A percentile compares a stretch with the other conserved stretches of the same genome.
phyloP scores from a whole-genome alignment of 2,329 filamentous ascomycete genomes.

The Fusarium sp. region DNA sequence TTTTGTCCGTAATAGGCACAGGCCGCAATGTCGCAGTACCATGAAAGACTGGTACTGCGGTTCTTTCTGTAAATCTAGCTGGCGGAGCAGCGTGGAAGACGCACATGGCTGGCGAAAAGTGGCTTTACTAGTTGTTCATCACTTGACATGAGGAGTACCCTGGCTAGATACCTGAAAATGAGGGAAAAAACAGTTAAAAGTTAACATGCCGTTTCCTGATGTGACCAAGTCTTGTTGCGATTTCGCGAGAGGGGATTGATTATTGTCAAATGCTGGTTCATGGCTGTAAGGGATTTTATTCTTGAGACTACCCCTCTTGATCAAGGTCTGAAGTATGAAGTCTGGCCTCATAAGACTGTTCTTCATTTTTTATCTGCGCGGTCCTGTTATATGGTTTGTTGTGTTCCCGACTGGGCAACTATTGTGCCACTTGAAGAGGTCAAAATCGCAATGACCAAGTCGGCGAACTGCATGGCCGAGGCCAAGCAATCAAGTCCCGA shows the following conservation, averaged over 20 bases:
- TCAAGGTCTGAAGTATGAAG: neutral
- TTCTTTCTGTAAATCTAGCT: conserved; percentile 44
- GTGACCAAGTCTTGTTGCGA: neutral
- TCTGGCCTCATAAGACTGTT: neutral
- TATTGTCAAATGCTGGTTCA: neutral
- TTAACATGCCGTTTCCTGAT: conserved; percentile 25
- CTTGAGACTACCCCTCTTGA: neutral
- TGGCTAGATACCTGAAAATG: conserved; percentile 42
- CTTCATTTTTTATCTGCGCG: conserved; percentile 17
- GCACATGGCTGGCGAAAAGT: conserved; percentile 28
- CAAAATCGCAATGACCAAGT: conserved; percentile 22
- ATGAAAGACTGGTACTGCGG: conserved; percentile 37
- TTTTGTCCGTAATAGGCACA: conserved; percentile 22
- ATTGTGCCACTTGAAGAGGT: conserved; percentile 20
- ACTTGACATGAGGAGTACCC: conserved; percentile 19
- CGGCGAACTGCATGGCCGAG: neutral
- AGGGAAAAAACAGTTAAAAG: conserved; percentile 44
- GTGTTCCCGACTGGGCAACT: conserved; percentile 32
- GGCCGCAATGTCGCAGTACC: conserved; percentile 36
- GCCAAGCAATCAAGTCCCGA: conserved; percentile 4
- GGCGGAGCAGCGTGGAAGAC: conserved; percentile 19
- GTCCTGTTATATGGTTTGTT: conserved; percentile 18
- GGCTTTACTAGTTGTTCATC: conserved; percentile 41
- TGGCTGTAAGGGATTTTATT: neutral
- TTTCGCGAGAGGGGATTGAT: neutral